These are phyloP conservation scores for Cyclostephanos tholiformis DNA, from an alignment of 108 stramenopile species.

Conservation along the genomic window DNA sequence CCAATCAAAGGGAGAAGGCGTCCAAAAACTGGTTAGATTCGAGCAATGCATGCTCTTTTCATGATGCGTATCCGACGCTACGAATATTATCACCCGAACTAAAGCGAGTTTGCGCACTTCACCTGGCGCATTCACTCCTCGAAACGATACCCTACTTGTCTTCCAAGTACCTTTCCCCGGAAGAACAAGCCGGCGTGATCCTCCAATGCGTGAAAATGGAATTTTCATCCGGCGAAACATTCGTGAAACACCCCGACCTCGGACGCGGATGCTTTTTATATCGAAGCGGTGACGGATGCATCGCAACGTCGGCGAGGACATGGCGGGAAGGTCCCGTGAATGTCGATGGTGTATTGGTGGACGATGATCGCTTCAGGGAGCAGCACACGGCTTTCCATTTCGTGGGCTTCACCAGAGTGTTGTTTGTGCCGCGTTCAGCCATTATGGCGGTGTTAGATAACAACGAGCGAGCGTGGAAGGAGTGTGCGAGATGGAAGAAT, in stretches of 20 bases:
- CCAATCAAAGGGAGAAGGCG: conserved; percentile 26
- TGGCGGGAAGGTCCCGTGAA: conserved; percentile 28
- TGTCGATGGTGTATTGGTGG: conserved; percentile 47
- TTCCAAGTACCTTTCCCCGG: conserved; percentile 42
- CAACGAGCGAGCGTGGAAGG: conserved; percentile 48
- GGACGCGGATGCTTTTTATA: conserved; percentile 46
- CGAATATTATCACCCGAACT: conserved; percentile 40
- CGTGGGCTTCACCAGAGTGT: conserved; percentile 37
- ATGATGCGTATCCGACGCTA: conserved; percentile 40
- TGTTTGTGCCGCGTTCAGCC: conserved; percentile 40
- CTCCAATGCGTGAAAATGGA: conserved; percentile 36
- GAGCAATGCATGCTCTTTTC: conserved; percentile 14
- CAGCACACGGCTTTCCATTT: conserved; percentile 37
- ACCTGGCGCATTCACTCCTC: conserved; percentile 29
- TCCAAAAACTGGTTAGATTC: conserved; percentile 14
- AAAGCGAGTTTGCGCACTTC: conserved; percentile 28
- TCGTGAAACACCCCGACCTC: conserved; percentile 26
- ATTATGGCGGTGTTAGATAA: conserved; percentile 37
- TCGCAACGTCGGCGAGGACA: not conserved
- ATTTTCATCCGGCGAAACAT: conserved; percentile 42
- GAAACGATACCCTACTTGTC: conserved; percentile 54
- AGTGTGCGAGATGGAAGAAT: conserved; percentile 54
- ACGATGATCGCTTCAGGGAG: conserved; percentile 38
- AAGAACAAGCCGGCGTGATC: conserved; percentile 44
- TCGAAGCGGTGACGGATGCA: conserved; percentile 27